Conservation (phyloP, 2,329 filamentous ascomycete species). For the Pyrenochaeta sp. region DNA sequence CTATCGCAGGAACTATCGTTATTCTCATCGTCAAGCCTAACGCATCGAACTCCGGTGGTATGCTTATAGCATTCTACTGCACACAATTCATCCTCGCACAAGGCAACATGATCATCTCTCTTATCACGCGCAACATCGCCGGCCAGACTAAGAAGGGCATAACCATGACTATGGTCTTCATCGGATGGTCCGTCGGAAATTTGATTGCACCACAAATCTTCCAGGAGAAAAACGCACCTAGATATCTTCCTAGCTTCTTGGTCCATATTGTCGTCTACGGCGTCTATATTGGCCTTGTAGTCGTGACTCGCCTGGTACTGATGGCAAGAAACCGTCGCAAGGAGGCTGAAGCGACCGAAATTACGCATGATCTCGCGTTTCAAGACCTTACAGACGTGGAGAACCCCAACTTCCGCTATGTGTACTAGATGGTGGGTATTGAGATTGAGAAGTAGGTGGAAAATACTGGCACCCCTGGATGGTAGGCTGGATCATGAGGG, state of each 20-base stretch:
- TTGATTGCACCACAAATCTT: constrained; percentile 20
- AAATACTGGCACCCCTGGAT: no score
- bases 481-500: no score
- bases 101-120: constrained; percentile 22
- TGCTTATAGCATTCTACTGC: constrained; percentile 38
- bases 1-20: constrained; percentile 29
- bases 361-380: constrained; percentile 58
- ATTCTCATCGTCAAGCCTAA: constrained; percentile 29
- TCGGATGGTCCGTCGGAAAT: constrained; percentile 10
- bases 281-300: constrained; percentile 7
- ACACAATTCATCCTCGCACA: constrained; percentile 33
- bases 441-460: no score
- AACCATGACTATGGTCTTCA: constrained; percentile 16
- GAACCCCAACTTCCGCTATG: constrained; percentile 65
- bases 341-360: constrained; percentile 1
- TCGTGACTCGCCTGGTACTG: constrained; percentile 10
- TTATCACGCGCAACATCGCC: constrained; percentile 22
- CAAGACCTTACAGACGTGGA: constrained; percentile 67
- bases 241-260: constrained; percentile 16
- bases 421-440: constrained; percentile 24
- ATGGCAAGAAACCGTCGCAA: constrained; percentile 12
- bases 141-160: constrained; percentile 26
- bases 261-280: constrained; percentile 18
- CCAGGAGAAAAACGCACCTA: constrained; percentile 17
- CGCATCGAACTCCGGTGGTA: constrained; percentile 21